Evolutionary conservation across 176 grass and related monocot species (phyloP), one percentile per base, ranked within the genome.

Genomic region (Olyra latifolia): DNA sequence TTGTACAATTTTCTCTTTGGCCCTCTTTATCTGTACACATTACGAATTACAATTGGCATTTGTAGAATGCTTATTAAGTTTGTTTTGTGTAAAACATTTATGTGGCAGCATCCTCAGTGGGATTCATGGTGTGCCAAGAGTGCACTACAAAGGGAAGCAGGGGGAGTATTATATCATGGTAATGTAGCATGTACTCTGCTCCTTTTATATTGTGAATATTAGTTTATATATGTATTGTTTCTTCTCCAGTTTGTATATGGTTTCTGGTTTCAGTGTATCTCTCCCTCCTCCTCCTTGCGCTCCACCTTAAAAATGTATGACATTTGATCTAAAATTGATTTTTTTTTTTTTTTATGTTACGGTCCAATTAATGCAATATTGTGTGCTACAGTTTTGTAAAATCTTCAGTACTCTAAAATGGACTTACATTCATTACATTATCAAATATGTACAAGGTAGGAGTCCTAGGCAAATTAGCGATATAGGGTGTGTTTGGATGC

Each of bases 91-190:
- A 55, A 88, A 82, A 89, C 39, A 55, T 91, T 49, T 78, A 78
- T 40, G 40, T 44, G 79, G 52, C 87, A 97, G 94, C 89, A 97
- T 89, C 74, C 87, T 97, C 69, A 88, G 94, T 9, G 94, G 94
- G 41, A 92, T 92, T 87, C 94, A 97, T 88, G 94, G 94, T 2
- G 87, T 97, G 24, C 94, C 94, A 56, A 86, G 80, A 66, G 94
- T 97, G 72, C 94, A 97, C 82, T 92, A 92, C 79, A 97, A 94
- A 94, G 94, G 94, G 59, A 82, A 82, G 78, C 94, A 92, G 87
- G 89, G 89, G 25, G 89, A 92, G 24, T 97, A 73, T 77, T 97
- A 97, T 84, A 78, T 97, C 82, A 88, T 94, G 94, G 94, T 93
- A 93, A 87, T 64, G 69, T 57, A 82, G 16, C 69, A 77, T 69